phyloP scores from a whole-genome alignment of 2,329 filamentous ascomycete genomes.

The Diaporthe vaccinii region DNA sequence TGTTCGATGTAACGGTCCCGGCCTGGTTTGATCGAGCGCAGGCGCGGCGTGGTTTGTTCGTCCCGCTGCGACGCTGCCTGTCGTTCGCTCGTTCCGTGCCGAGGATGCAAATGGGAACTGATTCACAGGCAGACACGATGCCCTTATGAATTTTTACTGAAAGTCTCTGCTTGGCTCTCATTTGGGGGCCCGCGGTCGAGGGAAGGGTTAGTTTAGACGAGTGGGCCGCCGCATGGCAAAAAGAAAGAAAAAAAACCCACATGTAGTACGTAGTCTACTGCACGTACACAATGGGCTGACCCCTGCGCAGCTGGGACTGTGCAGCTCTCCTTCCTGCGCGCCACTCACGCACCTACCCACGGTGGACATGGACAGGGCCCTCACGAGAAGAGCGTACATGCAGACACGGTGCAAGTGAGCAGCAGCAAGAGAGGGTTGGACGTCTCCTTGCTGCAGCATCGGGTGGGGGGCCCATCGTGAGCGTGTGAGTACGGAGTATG shows the following conservation, averaged over 20 bases:
- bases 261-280: not conserved
- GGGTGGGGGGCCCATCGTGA: not conserved
- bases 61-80: not conserved
- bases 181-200: not conserved
- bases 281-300: slow-evolving; percentile 8
- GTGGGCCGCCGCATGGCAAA: slow-evolving; percentile 17
- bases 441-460: not conserved
- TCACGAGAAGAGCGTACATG: not conserved
- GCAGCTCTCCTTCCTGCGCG: not conserved
- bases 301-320: not conserved
- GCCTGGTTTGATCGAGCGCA: not conserved
- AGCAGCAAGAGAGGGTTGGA: not conserved
- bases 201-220: not conserved
- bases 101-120: not conserved
- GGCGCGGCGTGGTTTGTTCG: not conserved
- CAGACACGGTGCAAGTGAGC: not conserved
- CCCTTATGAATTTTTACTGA: not conserved
- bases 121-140: not conserved
- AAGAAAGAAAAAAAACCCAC: not conserved
- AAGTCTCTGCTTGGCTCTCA: not conserved
- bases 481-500: not conserved
- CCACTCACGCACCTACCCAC: slow-evolving; percentile 19
- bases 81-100: not conserved
- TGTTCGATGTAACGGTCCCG: slow-evolving; percentile 5
- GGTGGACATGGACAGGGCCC: slow-evolving; percentile 3